Evolutionary conservation across 345 rosid genomes (phyloP), one percentile per base, ranked within the genome.

Genomic region (Rhizophora mangle): DNA sequence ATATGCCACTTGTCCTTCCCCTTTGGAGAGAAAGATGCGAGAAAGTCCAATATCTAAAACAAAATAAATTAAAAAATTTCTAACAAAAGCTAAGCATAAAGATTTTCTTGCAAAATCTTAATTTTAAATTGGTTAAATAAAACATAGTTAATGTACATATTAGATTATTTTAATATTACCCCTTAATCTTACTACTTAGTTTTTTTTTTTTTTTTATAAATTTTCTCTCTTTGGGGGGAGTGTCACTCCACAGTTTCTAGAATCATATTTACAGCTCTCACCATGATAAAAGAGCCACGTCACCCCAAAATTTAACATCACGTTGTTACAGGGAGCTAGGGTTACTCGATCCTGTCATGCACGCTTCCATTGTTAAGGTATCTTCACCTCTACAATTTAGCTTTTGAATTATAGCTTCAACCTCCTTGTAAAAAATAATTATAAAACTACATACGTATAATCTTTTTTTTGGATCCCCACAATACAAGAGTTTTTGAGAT

Each of bases 1-100:
- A 22, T 65, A 61, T 69, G 80, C 79, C 26, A 93, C 96, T 90
- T 93, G 96, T 89, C 87, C 85, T 1, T 64, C 39, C 37, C 47
- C 39, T 34, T n/a, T 64, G 19, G 69, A 56, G 56, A 29, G 59
- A 67, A 65, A 68, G 68, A 62, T 49, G 67, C 54, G 26, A 72
- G 29, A 55, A 55, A 51, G 29, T 32, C 60, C 22, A 47, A 36
- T 58, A 53, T 57, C 34, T 4, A 27, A 62, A 62, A 21, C 0
- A 37, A 6, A 37, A 37, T 7, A 37, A 1, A 37, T 37, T 8
- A 37, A 8, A 8, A 37, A 37, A 37, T 8, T 3, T 34, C 8
- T 8, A 32, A 19, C 3, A n/a, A n/a, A 11, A 62, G 24, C 1
- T 2, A 53, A 20, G 0, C 8, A 30, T 43, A 6, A 49, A 27